Base-by-base conservation (phyloP, 257 asterid genomes). In the Rehmannia glutinosa region DNA sequence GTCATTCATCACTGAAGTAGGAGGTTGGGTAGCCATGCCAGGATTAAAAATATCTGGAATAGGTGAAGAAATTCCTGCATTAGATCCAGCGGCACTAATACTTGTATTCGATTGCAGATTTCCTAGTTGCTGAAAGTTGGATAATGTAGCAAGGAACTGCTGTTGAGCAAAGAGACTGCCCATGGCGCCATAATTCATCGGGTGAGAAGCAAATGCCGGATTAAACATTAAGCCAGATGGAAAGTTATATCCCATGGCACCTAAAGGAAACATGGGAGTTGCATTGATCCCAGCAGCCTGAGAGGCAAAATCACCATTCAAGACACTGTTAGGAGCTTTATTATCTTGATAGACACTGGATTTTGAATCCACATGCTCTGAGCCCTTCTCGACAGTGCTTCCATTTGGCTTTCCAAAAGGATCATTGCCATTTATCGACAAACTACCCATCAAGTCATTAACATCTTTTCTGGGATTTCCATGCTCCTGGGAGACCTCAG, bases 21-120 rank as follows among this genome's bases (percentile, higher is more conserved):
- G 91, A 85, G 90, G 84, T 76, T 86, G 91, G 65, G 77, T 66
- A 53, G 88, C 86, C 25, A 82, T 57, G 30, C 73, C 75, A 47
- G 96, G 92, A 80, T 83, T 88, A 78, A 94, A 94, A 64, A 94
- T 85, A 78, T 94, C 96, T 4, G 97, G 97, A 16, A 85, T 73
- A 19, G 96, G 82, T 35, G 96, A 77, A 51, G 88, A 58, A 74
- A 42, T 77, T 47, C 84, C 88, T 61, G 77, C 83, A 17, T 45
- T 64, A 63, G 85, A 72, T 51, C 84, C 91, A 55, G 85, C 75
- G 62, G 82, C 76, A 75, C 62, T 72, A 51, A 72, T 73, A 77
- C 76, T 52, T 16, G 78, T 38, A 58, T 69, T 73, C 27, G 78
- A 39, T 59, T 86, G 97, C 75, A 87, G 46, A 74, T 74, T 82